These are phyloP conservation scores for Endoconidiophora polonica DNA, from an alignment of 2,329 filamentous ascomycete genomes.

Conservation along the genomic window DNA sequence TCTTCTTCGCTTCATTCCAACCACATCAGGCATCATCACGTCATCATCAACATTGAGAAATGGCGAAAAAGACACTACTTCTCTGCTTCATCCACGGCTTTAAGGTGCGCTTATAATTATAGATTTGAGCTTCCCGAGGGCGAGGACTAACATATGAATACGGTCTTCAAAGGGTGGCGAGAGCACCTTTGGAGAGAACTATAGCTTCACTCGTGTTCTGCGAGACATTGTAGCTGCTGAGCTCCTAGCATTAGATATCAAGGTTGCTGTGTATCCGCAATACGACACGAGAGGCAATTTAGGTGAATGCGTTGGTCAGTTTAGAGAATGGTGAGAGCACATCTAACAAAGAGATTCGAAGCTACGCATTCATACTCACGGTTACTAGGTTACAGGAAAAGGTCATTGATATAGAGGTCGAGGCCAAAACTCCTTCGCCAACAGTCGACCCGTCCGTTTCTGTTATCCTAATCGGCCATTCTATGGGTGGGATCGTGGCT, in stretches of 20 bases:
- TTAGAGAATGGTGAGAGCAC: constrained; percentile 52
- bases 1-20: too few species aligned
- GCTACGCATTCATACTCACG: not conserved
- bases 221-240: constrained; percentile 44
- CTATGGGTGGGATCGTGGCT: constrained; percentile 86
- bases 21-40: too few species aligned
- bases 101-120: constrained; percentile 35
- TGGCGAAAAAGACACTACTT: constrained; percentile 61
- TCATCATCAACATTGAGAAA: not conserved
- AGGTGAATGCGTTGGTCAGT: constrained; percentile 50
- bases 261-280: constrained; percentile 56
- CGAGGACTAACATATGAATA: not conserved
- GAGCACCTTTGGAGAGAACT: constrained; percentile 52
- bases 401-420: constrained; percentile 88
- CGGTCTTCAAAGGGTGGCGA: constrained; percentile 44
- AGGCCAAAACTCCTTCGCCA: constrained; percentile 60
- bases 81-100: constrained; percentile 81
- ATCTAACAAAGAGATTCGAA: not conserved
- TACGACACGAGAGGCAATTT: constrained; percentile 73
- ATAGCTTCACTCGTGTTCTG: constrained; percentile 56
- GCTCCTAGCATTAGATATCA: constrained; percentile 52
- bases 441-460: constrained; percentile 75
- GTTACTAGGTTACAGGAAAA: constrained; percentile 60
- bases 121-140: not conserved
- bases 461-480: constrained; percentile 70